phyloP scores from a whole-genome alignment of 805 yeast genomes.

The Saccharomyces paradoxus region DNA sequence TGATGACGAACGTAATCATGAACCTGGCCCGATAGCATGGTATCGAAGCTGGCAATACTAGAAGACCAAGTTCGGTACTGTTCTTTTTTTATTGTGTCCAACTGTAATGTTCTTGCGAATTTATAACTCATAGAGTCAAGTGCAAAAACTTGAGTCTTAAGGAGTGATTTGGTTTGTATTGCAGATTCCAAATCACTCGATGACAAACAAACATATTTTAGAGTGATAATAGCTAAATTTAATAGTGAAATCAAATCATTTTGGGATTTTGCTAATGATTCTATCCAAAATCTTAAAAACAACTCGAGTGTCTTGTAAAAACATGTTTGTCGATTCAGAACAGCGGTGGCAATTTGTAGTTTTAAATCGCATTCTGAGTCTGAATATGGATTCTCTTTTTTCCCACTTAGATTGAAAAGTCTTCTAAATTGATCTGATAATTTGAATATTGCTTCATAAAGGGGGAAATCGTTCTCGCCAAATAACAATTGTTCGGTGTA shows the following conservation, averaged over 20 bases:
- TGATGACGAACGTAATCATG: conserved; percentile 68
- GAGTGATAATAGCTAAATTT: conserved; percentile 12
- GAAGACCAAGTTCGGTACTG: conserved; percentile 39
- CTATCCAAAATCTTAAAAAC: conserved; percentile 57
- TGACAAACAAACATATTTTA: conserved; percentile 6
- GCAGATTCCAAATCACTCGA: neutral
- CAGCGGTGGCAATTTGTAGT: conserved; percentile 33
- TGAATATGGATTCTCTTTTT: neutral
- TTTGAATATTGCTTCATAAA: conserved; percentile 33
- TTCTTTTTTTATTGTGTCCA: conserved; percentile 33
- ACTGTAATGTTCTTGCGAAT: conserved; percentile 48
- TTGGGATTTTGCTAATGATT: conserved; percentile 42
- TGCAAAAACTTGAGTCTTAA: conserved; percentile 41
- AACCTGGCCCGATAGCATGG: conserved; percentile 46
- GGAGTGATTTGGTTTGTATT: conserved; percentile 8
- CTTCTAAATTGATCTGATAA: conserved; percentile 26
- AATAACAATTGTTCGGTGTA: conserved; percentile 60
- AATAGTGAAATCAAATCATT: conserved; percentile 45
- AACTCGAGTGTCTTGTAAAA: neutral
- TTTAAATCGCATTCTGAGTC: conserved; percentile 15
- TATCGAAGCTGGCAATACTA: conserved; percentile 42
- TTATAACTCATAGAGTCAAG: conserved; percentile 39
- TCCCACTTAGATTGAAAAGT: conserved; percentile 12
- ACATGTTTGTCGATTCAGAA: conserved; percentile 1
- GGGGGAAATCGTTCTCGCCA: conserved; percentile 45